phyloP scores from a whole-genome alignment of 768 basidiomycete species.

The Tylopilus vinaceipallidus region DNA sequence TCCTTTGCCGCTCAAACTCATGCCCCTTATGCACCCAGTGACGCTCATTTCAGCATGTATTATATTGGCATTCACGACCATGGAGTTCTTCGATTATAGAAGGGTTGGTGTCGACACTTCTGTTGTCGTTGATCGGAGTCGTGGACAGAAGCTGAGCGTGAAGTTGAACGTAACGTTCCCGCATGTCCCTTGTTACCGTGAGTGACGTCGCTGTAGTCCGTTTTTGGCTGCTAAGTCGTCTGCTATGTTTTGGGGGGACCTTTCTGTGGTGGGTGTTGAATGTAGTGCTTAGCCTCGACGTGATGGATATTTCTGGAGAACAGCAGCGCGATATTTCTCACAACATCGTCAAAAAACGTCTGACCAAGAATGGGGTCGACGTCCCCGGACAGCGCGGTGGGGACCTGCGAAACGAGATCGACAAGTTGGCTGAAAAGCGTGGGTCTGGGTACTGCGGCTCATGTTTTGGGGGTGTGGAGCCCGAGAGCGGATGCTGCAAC shows the following conservation, averaged over 20 bases:
- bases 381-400: constrained; percentile 54
- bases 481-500: constrained; percentile 86
- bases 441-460: constrained; percentile 83
- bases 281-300: constrained; percentile 91
- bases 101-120: constrained; percentile 84
- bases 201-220: constrained; percentile 33
- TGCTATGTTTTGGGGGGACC: neutral
- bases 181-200: constrained; percentile 94
- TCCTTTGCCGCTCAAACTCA: constrained; percentile 6
- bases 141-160: constrained; percentile 93
- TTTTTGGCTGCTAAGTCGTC: neutral
- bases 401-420: constrained; percentile 85
- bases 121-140: constrained; percentile 89
- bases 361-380: constrained; percentile 56
- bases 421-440: constrained; percentile 66
- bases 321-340: constrained; percentile 89
- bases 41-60: constrained; percentile 90
- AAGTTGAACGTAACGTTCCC: constrained; percentile 94
- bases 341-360: constrained; percentile 80
- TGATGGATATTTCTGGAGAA: constrained; percentile 98
- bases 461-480: constrained; percentile 86
- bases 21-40: constrained; percentile 47
- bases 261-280: neutral
- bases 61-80: constrained; percentile 85
- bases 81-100: constrained; percentile 97